Base-by-base conservation (phyloP, 805 yeast genomes). In the Candida michaelii region DNA sequence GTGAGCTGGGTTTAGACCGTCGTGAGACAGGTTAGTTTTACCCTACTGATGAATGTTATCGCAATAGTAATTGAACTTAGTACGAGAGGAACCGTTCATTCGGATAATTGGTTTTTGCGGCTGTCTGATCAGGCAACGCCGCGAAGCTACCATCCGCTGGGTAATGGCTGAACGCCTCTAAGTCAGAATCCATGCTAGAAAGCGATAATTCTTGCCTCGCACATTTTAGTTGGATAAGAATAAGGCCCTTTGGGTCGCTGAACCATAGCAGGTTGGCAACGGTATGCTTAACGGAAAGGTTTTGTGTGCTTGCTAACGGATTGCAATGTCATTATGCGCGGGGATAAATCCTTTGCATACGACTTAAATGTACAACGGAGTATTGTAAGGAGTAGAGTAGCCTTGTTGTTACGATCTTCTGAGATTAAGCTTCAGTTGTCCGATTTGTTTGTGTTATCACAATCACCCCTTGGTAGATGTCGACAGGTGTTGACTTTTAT, bases 321-420 rank as follows among this genome's bases (percentile, higher is more conserved):
- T 66, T 55, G 69, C 70, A 66, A 66, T 66, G 67, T 63, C 60
- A 64, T 57, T 52, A 59, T 65, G 69, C 65, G 69, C 39, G 39
- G 39, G 39, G 39, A 35, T 35, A 35, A 35, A 35, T 35, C 39
- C 39, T 35, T 41, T 41, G 44, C 44, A 41, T 36, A 41, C 44
- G 44, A 67, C 72, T 67, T 65, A 63, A 59, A 59, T 64, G 69
- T 65, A 63, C 71, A 66, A 65, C 72, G 66, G 68, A 65, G 71
- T 66, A 63, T 65, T 66, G 38, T 57, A 43, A 43, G 74, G 71
- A 69, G 74, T 65, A 68, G 75, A 71, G 75, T 69, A 69, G 75
- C 75, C 76, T 67, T 70, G 75, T 69, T 68, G 73, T 68, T 70
- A 67, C 76, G 74, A 70, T 69, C 74, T 69, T 38, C 41, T 38